Evolutionary conservation across 495 filamentous ascomycete species (phyloP).

Genomic region (Chaetomium tenue): DNA sequence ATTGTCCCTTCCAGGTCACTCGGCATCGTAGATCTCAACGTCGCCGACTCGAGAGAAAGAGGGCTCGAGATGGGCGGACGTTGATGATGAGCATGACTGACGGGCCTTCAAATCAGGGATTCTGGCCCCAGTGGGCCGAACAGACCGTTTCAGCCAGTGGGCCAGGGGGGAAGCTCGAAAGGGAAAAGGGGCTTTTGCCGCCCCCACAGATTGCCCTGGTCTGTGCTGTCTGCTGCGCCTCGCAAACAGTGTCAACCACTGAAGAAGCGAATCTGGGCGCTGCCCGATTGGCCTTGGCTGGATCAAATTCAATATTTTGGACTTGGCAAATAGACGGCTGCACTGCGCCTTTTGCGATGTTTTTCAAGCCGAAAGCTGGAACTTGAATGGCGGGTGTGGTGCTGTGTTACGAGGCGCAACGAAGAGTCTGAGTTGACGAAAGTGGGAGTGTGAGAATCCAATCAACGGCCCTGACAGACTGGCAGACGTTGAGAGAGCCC

Average conservation of each 20-base stretch:
- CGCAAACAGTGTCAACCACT: background rate
- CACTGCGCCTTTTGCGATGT: too few species aligned
- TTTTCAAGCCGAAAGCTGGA: too few species aligned
- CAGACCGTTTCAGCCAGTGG: background rate
- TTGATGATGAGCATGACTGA: background rate
- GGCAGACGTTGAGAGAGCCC: too few species aligned
- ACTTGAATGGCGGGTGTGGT: too few species aligned
- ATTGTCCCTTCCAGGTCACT: conserved; percentile 13
- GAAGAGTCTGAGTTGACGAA: too few species aligned
- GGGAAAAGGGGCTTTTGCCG: conserved; percentile 10
- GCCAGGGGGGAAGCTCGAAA: background rate
- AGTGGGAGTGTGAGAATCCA: too few species aligned
- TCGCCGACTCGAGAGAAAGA: background rate
- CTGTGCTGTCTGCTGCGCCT: background rate
- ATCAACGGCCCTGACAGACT: too few species aligned
- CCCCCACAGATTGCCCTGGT: background rate
- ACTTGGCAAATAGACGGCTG: too few species aligned
- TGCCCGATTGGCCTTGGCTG: background rate
- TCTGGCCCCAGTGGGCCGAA: too few species aligned
- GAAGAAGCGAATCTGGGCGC: background rate
- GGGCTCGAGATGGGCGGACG: background rate
- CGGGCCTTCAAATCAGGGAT: background rate
- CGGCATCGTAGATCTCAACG: conserved; percentile 10
- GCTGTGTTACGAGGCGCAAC: too few species aligned
- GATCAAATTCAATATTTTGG: background rate